These are phyloP conservation scores for Leishmania arabica DNA, from an alignment of 208 protist genomes.

Conservation along the genomic window DNA sequence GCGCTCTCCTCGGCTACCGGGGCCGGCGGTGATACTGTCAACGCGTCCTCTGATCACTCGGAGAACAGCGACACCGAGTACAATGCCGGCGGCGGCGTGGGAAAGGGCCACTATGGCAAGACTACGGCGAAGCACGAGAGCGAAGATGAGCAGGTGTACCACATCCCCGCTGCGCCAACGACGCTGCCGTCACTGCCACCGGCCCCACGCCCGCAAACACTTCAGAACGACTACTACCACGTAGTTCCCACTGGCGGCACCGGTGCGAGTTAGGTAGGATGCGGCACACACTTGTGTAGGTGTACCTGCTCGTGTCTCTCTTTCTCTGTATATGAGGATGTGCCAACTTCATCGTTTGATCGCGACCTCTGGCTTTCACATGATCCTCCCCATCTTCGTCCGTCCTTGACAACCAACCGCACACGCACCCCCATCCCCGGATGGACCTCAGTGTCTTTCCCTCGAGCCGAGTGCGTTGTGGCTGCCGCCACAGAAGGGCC, in stretches of 20 bases:
- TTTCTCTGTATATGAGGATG: not conserved
- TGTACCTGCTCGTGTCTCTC: not conserved
- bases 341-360: not conserved
- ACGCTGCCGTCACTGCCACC: slow-evolving; percentile 20
- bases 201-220: slow-evolving; percentile 13
- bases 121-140: not conserved
- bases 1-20: not conserved
- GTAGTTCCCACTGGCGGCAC: not conserved
- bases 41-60: not conserved
- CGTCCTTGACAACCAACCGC: not conserved
- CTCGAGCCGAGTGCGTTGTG: not conserved
- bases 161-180: slow-evolving; percentile 8
- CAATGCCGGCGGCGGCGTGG: not conserved
- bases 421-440: not conserved
- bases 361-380: not conserved
- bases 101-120: not conserved
- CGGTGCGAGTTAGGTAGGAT: not conserved
- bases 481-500: not conserved
- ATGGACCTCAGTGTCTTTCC: not conserved
- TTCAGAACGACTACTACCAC: slow-evolving; percentile 7
- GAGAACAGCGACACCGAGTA: slow-evolving; percentile 5
- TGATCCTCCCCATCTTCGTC: not conserved
- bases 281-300: not conserved
- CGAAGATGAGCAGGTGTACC: slow-evolving; percentile 13
- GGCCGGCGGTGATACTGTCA: not conserved